Evolutionary conservation across 371 early-diverging fungal genomes (phyloP).

Genomic region (Chytridium lagenaria): DNA sequence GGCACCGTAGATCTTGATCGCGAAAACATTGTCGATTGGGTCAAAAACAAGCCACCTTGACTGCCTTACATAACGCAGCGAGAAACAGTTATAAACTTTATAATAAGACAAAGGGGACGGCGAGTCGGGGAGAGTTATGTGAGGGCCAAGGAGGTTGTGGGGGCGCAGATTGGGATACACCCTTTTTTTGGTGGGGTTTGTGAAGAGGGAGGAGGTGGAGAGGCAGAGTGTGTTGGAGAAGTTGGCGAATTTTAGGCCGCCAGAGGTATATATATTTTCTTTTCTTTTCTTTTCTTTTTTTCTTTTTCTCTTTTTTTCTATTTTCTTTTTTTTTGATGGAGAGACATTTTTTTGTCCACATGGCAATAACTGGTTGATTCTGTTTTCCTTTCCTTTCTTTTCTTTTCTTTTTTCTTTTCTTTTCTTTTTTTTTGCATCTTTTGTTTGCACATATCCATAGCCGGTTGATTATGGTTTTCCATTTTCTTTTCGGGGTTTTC

Average conservation of each 20-base stretch:
- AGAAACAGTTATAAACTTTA: constrained; percentile 89
- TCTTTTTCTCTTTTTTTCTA: neutral
- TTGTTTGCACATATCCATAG: too few relatives aligned
- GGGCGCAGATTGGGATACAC: constrained; percentile 73
- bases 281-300: constrained; percentile 41
- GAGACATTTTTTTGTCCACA: too few relatives aligned
- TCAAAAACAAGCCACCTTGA: constrained; percentile 68
- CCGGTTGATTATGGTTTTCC: too few relatives aligned
- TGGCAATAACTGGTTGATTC: too few relatives aligned
- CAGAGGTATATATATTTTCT: constrained; percentile 23
- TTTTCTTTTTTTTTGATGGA: neutral
- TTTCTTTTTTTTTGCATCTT: too few relatives aligned
- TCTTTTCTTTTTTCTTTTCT: too few relatives aligned
- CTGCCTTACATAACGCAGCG: constrained; percentile 69
- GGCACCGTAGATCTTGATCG: constrained; percentile 69
- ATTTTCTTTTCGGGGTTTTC: too few relatives aligned
- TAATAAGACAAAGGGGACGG: constrained; percentile 77
- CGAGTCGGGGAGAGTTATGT: constrained; percentile 80
- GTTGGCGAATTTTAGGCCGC: constrained; percentile 31
- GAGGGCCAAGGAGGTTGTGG: constrained; percentile 81
- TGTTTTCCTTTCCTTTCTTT: too few relatives aligned
- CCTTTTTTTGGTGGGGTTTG: constrained; percentile 63
- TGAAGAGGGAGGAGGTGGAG: constrained; percentile 24
- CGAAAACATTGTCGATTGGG: constrained; percentile 71
- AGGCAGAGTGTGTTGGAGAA: constrained; percentile 28